Evolutionary conservation across 352 stramenopile genomes (phyloP).

Genomic region (Globisporangium carolinianum): DNA sequence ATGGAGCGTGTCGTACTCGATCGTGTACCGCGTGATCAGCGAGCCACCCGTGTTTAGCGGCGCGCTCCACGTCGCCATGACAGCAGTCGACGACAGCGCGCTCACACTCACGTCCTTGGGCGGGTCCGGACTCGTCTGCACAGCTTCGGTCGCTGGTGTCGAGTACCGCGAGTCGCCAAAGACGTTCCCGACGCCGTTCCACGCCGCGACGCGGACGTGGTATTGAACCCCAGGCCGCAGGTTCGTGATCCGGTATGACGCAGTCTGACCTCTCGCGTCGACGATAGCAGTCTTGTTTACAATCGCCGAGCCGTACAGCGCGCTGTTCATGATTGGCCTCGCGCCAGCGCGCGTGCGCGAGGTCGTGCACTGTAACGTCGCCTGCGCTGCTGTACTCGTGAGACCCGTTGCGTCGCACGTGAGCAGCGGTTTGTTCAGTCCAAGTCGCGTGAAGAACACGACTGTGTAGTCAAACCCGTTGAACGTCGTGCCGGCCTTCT

Average conservation of each 20-base stretch:
- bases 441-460: slow-evolving; percentile 55
- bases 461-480: slow-evolving; percentile 56
- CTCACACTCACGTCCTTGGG: slow-evolving; percentile 45
- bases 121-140: slow-evolving; percentile 26
- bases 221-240: slow-evolving; percentile 48
- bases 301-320: slow-evolving; percentile 47
- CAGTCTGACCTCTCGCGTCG: slow-evolving; percentile 11
- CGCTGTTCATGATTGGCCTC: slow-evolving; percentile 76
- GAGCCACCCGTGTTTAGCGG: slow-evolving; percentile 51
- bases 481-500: slow-evolving; percentile 25
- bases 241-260: slow-evolving; percentile 22
- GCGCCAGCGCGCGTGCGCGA: slow-evolving; percentile 26
- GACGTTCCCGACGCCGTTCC: slow-evolving; percentile 86
- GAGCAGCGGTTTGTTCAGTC: slow-evolving; percentile 45
- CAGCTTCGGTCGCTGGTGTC: slow-evolving; percentile 55
- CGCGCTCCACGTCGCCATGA: slow-evolving; percentile 45
- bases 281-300: slow-evolving; percentile 34
- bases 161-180: slow-evolving; percentile 79
- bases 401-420: slow-evolving; percentile 36
- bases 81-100: slow-evolving; percentile 18
- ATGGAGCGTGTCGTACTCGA: slow-evolving; percentile 58
- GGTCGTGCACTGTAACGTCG: slow-evolving; percentile 26
- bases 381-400: slow-evolving; percentile 31
- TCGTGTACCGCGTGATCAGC: slow-evolving; percentile 30
- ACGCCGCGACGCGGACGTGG: slow-evolving; percentile 89